Evolutionary conservation across 208 protist species (phyloP), one percentile per base, ranked within the genome.

Genomic region (Wallacemonas rigidus): DNA sequence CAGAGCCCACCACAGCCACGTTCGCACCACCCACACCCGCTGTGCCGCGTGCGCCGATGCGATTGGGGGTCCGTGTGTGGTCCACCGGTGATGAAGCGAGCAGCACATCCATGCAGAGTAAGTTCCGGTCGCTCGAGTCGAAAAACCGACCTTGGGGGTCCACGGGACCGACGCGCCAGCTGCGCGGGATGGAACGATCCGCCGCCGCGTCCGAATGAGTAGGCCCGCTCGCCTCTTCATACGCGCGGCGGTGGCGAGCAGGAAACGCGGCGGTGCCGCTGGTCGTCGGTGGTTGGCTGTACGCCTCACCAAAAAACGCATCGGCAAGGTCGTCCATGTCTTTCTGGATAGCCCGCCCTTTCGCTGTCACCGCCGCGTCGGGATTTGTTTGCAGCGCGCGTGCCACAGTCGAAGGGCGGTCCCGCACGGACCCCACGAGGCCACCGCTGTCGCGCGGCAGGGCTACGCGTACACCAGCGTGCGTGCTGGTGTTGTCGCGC

Each of bases 91-190:
- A 74, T 6, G 44, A 40, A 26, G 26, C 26, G 6, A 64, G 36
- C 36, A 77, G 48, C 36, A 95, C 92, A 69, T 94, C 92, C 90
- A 95, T 95, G 80, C 92, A 97, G 11, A 97, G 82, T 56, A 97
- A 69, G 64, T 95, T 94, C 61, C 81, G 81, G 71, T 93, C 88
- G 58, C 83, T 90, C n/a, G 89, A 90, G 57, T 95, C 80, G 71
- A 94, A 94, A 14, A 62, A 60, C 40, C 74, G 76, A 0, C 91
- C 91, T n/a, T 39, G 65, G 4, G 81, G 7, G 70, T 93, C 67
- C 5, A 55, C 38, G 3, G 91, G 91, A 8, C 88, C 91, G 5
- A 69, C 56, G 40, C 73, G 67, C 87, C 83, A 93, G 54, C 72
- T 73, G 11, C 38, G 45, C 9, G 76, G 74, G 4, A 83, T 39